Percentiles rank a stretch among this genome's conserved stretches.
Evolutionary conservation across 1,284 basidiomycete species (phyloP).

Genomic region (Prillingera fragicola): DNA sequence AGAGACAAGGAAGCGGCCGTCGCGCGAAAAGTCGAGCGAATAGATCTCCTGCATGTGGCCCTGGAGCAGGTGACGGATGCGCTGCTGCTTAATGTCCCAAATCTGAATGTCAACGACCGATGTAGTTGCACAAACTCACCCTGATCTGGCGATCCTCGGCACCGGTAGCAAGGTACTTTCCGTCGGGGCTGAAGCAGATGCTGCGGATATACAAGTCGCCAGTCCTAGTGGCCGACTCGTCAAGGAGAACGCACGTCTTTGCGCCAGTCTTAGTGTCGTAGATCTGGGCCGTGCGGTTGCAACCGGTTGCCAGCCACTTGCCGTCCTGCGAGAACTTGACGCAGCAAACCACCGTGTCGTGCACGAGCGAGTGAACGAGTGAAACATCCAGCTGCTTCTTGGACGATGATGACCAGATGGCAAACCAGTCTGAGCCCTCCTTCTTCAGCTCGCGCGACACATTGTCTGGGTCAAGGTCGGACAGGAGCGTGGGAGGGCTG

Average conservation of each 20-base stretch:
- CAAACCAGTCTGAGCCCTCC: slow-evolving; percentile 91
- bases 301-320: slow-evolving; percentile 81
- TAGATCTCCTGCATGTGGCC: slow-evolving; percentile 90
- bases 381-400: slow-evolving; percentile 80
- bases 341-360: slow-evolving; percentile 94
- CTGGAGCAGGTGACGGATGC: slow-evolving; percentile 66
- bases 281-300: slow-evolving; percentile 83
- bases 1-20: slow-evolving; percentile 77
- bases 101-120: slow-evolving; percentile 53
- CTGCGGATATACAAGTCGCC: slow-evolving; percentile 78
- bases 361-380: slow-evolving; percentile 81
- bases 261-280: slow-evolving; percentile 79
- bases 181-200: slow-evolving; percentile 78
- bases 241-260: slow-evolving; percentile 68
- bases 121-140: slow-evolving; percentile 50
- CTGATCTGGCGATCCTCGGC: slow-evolving; percentile 77
- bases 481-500: slow-evolving; percentile 40
- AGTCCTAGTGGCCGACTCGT: slow-evolving; percentile 59
- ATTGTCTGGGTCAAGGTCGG: slow-evolving; percentile 52
- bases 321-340: slow-evolving; percentile 86
- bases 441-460: slow-evolving; percentile 58
- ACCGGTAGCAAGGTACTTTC: slow-evolving; percentile 71
- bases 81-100: slow-evolving; percentile 75
- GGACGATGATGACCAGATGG: slow-evolving; percentile 81
- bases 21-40: slow-evolving; percentile 76